These are phyloP conservation scores for Diaporthe sp. DNA, from an alignment of 2,329 filamentous ascomycete species.

Conservation along the genomic window DNA sequence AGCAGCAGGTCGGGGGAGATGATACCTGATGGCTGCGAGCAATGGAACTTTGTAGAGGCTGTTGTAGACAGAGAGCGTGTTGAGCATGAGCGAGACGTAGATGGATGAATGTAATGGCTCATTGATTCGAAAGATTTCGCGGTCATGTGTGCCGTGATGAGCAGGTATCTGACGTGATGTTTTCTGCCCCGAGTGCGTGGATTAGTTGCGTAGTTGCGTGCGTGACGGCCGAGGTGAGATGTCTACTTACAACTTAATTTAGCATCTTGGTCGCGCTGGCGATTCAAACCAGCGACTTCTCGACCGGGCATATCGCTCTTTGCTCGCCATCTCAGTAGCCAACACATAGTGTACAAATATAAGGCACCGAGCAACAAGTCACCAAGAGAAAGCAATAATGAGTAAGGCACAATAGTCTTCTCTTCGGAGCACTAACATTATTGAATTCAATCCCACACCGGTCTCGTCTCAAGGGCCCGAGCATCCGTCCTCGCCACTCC, in stretches of 20 bases:
- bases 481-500: background rate
- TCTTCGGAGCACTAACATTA: background rate
- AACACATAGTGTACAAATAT: too few species aligned
- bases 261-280: background rate
- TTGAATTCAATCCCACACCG: slow-evolving; percentile 22
- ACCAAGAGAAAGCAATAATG: too few species aligned
- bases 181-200: too few species aligned
- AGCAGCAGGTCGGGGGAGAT: background rate
- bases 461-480: background rate
- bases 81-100: slow-evolving; percentile 19
- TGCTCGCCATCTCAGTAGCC: background rate
- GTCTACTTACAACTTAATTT: background rate
- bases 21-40: slow-evolving; percentile 1
- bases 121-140: too few species aligned
- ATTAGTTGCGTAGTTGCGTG: background rate
- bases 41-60: too few species aligned
- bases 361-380: too few species aligned
- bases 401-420: background rate
- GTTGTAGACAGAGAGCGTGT: slow-evolving; percentile 10
- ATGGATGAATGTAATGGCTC: slow-evolving; percentile 8
- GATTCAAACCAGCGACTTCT: background rate
- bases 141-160: background rate
- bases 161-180: too few species aligned
- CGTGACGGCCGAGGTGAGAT: background rate
- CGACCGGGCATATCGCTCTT: too few species aligned